Evolutionary conservation across 2,329 filamentous ascomycete genomes (phyloP), one percentile per base, ranked within the genome.

Genomic region (Alternaria arborescens): DNA sequence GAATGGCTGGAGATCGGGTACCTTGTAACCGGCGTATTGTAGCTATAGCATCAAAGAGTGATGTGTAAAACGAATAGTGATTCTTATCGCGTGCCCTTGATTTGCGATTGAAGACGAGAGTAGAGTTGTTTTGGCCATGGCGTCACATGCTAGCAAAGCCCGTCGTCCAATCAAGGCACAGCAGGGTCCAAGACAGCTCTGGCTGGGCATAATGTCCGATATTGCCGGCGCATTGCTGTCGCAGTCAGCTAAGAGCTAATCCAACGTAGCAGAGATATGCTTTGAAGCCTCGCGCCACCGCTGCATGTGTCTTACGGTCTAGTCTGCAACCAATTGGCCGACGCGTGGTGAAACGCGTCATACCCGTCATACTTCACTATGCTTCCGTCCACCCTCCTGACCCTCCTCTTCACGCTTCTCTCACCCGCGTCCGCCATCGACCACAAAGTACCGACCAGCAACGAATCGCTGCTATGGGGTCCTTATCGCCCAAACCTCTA

Each of bases 401-500:
- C 48, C 40, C 59, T 68, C 34, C 50, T 69, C 41, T 60, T 64
- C 51, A 60, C 64, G 16, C 50, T 69, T 42, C 58, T 70, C 18
- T 22, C 61, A 20, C 59, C 64, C 40, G 51, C 54, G 26, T 61
- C 61, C 50, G 56, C 58, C 16, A 52, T 48, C 52, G 63, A 65
- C 44, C 60, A 68, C n/a, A 58, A 43, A 20, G 34, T 68, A 18
- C 53, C 59, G 24, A 50, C 66, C 34, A 68, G 69, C 66, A 97
- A 97, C 79, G 86, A 96, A 71, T 94, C 91, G 72, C 84, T 98
- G 66, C 84, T 97, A 83, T 99, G 95, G 95, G 95, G 95, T 0
- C 92, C 95, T 2, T 99, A 98, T 82, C 88, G 93, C 69, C 91
- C 94, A 1, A 97, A 97, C 75, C 80, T 97, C 36, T 97, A 97